Evolutionary conservation across 75 land plant genomes (phyloP), one percentile per base, ranked within the genome.

Genomic region (Ceratopteris richardii): DNA sequence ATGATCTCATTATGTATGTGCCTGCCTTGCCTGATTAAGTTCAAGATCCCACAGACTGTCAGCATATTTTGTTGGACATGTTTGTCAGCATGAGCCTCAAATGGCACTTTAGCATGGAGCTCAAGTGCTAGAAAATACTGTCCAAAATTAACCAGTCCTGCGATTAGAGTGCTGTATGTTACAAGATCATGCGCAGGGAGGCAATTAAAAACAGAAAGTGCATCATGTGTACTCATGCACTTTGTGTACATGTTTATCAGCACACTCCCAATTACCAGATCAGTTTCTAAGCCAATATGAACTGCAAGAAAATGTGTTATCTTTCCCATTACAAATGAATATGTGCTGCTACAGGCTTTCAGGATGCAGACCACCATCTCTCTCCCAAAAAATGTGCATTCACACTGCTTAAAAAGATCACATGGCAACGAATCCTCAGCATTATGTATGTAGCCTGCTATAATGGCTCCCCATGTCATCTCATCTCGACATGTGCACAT

Each of bases 391-490:
- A 18, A 2, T 14, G 3, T 17, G 14, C 17, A 2, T 14, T 46
- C 50, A 5, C 4, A 18, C 17, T 46, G 12, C 22, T 46, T 46
- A 17, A 46, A 46, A 4, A 46, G 50, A 46, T 14, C 50, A 17
- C 7, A 4, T 9, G 9, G 37, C 3, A 33, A 3, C 9, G 37
- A 33, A 33, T 33, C 58, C 5, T 22, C 10, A n/a, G 71, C 75
- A 37, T 47, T 39, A 18, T 68, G 63, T 21, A 52, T 70, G 54
- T 65, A 77, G 9, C 73, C 78, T 10, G 84, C 60, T 44, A 84
- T 59, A 55, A 77, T 20, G 1, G 73, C 44, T 44, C 77, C 82
- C 72, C 81, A 84, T 0, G 84, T 6, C 22, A 46, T 46, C 57
- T 28, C 31, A 23, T 54, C 31, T 16, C 31, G 31, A 2, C 23